Conservation (phyloP, 2,329 filamentous ascomycete species). For the Gliomastix tumulicola region DNA sequence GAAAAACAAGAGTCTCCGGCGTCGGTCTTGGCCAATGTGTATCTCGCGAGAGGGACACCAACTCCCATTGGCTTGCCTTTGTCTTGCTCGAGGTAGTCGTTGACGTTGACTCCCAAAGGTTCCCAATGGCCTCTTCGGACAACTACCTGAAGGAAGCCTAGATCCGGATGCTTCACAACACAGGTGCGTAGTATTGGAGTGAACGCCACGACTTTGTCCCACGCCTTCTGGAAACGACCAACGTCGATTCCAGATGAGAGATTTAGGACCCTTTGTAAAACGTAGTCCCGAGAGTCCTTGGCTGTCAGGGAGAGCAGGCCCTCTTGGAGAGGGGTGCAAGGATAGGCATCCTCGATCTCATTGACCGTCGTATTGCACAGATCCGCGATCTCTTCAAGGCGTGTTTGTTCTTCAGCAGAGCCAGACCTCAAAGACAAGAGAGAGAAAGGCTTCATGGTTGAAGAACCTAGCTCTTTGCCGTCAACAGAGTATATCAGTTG, state of each 20-base stretch:
- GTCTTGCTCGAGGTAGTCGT: neutral
- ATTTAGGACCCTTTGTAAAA: neutral
- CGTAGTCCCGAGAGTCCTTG: conserved; percentile 11
- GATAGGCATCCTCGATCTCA: conserved; percentile 36
- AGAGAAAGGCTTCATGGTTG: neutral
- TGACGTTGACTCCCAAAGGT: neutral
- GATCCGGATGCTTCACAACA: neutral
- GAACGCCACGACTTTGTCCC: neutral
- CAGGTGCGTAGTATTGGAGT: neutral
- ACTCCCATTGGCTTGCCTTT: neutral
- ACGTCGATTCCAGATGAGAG: neutral
- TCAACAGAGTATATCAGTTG: neutral
- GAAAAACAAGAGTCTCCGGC: neutral
- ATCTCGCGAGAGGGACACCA: neutral
- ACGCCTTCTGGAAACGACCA: neutral
- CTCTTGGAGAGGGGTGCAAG: conserved; percentile 40
- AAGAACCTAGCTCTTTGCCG: neutral
- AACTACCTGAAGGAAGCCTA: neutral
- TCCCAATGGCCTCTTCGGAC: neutral
- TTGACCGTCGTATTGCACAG: neutral
- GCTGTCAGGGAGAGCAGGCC: conserved; percentile 38
- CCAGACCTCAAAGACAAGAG: neutral
- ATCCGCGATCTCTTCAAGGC: neutral
- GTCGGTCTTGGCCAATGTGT: neutral
- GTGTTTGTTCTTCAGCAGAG: neutral